Conservation (phyloP, 352 stramenopile species). For the Phytophthora fragariaefolia region DNA sequence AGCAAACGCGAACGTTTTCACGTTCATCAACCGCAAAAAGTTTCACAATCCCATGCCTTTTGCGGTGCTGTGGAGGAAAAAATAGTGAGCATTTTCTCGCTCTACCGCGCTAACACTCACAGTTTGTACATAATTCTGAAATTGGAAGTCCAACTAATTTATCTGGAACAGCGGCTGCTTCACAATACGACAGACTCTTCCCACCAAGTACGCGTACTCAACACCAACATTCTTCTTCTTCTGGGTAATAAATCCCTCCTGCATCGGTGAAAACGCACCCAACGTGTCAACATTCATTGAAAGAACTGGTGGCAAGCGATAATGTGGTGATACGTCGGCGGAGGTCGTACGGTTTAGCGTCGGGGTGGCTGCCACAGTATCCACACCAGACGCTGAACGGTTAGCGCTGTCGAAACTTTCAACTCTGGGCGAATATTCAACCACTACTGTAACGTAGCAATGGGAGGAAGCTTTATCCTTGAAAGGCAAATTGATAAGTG, state of each 20-base stretch:
- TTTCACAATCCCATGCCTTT: not conserved
- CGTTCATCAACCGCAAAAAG: conserved; percentile 12
- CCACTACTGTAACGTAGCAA: too few species aligned
- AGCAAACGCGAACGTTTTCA: not conserved
- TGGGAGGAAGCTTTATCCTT: too few species aligned
- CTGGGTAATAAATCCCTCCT: not conserved
- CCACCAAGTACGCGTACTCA: too few species aligned
- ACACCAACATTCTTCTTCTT: too few species aligned
- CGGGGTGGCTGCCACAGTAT: too few species aligned
- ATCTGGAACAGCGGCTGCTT: conserved; percentile 12
- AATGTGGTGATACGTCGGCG: too few species aligned
- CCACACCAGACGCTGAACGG: too few species aligned
- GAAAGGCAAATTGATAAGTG: too few species aligned
- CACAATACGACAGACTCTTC: not conserved
- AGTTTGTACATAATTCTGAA: conserved; percentile 6
- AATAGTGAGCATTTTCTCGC: conserved; percentile 9
- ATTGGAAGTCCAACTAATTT: conserved; percentile 11
- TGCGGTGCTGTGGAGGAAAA: not conserved
- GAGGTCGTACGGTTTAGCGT: too few species aligned
- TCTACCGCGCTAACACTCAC: not conserved
- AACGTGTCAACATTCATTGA: conserved; percentile 11
- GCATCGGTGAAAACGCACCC: conserved; percentile 10
- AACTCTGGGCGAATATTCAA: too few species aligned
- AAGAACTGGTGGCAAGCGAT: not conserved
- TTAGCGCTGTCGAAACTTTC: too few species aligned